A percentile compares a stretch with the other conserved stretches of the same genome.
Conservation (phyloP, 2,329 filamentous ascomycete species). For the Penicillium frequentans region DNA sequence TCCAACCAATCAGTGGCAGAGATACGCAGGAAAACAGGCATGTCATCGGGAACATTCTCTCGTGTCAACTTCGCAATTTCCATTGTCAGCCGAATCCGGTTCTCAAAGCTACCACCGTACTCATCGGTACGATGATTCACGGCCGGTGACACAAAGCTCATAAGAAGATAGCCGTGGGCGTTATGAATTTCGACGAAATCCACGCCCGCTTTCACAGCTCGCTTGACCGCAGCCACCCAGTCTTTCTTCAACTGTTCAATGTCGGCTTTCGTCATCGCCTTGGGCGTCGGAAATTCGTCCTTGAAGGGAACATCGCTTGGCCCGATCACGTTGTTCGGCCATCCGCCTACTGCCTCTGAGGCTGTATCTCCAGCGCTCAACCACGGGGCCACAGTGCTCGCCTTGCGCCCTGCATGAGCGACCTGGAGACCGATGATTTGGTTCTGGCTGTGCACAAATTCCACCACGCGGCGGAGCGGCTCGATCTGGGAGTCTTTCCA, state of each 20-base stretch:
- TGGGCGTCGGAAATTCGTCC: conserved; percentile 61
- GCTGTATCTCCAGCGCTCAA: conserved; percentile 38
- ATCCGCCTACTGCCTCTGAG: conserved; percentile 53
- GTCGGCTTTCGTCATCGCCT: conserved; percentile 66
- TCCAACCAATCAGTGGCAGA: conserved; percentile 78
- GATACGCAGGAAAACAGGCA: conserved; percentile 73
- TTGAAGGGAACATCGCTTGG: conserved; percentile 64
- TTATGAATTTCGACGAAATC: conserved; percentile 80
- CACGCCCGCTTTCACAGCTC: conserved; percentile 68
- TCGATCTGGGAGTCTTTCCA: conserved; percentile 84
- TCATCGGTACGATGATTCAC: conserved; percentile 66
- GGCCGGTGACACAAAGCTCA: conserved; percentile 67
- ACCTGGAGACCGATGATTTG: conserved; percentile 79
- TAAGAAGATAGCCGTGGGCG: conserved; percentile 76
- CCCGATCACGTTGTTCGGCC: conserved; percentile 55
- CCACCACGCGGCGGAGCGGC: conserved; percentile 65
- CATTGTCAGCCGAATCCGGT: conserved; percentile 66
- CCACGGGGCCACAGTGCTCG: conserved; percentile 57
- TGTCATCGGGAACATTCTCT: conserved; percentile 61
- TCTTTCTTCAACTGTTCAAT: conserved; percentile 65
- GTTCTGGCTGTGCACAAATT: conserved; percentile 77
- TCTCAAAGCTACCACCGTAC: conserved; percentile 57
- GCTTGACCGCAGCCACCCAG: conserved; percentile 59
- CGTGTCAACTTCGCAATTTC: conserved; percentile 67
- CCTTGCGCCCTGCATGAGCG: conserved; percentile 72